A percentile compares a stretch with the other conserved stretches of the same genome.
Conservation (phyloP, 495 filamentous ascomycete genomes). For the Parathielavia hyrcaniae region DNA sequence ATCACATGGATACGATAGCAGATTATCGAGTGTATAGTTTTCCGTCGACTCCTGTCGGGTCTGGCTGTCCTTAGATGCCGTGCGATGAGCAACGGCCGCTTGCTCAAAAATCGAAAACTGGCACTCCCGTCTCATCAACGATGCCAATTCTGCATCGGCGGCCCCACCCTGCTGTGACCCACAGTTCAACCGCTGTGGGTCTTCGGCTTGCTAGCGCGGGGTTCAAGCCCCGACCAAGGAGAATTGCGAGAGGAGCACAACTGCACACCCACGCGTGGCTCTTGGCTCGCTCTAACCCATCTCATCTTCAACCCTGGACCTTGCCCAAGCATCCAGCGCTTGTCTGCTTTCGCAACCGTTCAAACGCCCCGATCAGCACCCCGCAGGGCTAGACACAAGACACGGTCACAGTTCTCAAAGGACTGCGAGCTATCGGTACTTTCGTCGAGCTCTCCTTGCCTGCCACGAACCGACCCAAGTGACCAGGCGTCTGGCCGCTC, state of each 20-base stretch:
- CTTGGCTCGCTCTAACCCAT: constrained; percentile 1
- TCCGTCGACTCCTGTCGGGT: too few species aligned
- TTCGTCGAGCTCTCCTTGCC: too few species aligned
- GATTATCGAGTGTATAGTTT: too few species aligned
- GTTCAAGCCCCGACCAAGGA: not conserved
- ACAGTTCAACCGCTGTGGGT: constrained; percentile 11
- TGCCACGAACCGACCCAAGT: not conserved
- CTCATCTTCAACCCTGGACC: constrained; percentile 7
- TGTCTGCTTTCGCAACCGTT: constrained; percentile 5
- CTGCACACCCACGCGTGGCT: constrained; percentile 4
- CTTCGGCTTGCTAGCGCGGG: constrained; percentile 10
- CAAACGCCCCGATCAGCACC: not conserved
- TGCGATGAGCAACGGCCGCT: too few species aligned
- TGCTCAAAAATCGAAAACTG: too few species aligned
- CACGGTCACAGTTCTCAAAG: not conserved
- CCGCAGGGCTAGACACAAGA: not conserved
- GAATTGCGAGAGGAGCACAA: too few species aligned
- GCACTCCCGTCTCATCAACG: too few species aligned
- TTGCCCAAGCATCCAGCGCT: not conserved
- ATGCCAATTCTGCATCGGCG: not conserved
- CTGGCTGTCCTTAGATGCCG: too few species aligned
- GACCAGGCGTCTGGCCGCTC: too few species aligned
- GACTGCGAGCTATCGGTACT: not conserved
- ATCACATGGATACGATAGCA: too few species aligned
- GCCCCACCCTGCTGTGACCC: not conserved